Conservation (phyloP, 2,329 filamentous ascomycete species). For the Stemphylium beticola region DNA sequence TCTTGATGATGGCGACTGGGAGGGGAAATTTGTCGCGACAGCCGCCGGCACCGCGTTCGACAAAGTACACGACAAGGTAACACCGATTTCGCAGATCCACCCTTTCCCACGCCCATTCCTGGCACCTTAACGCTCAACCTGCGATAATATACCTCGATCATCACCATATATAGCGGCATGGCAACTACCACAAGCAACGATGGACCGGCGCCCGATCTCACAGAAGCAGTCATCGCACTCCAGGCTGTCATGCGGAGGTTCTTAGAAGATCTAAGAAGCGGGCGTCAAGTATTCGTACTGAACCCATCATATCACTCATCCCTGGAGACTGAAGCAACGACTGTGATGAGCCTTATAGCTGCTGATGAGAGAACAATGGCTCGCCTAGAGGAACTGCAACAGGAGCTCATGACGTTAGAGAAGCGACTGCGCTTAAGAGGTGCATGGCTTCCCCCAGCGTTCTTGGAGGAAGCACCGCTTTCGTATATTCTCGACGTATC, state of each 20-base stretch:
- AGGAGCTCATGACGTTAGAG: background rate
- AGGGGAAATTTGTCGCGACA: background rate
- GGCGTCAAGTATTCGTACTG: background rate
- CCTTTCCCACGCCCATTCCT: background rate
- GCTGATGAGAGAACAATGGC: background rate
- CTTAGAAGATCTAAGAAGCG: background rate
- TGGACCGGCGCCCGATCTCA: background rate
- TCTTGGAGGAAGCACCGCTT: background rate
- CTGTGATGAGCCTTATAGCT: background rate
- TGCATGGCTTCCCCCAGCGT: conserved; percentile 12
- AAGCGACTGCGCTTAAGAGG: conserved; percentile 6
- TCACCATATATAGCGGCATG: background rate
- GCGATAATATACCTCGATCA: background rate
- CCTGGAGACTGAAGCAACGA: background rate
- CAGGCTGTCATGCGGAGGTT: background rate
- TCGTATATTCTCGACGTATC: conserved; percentile 16
- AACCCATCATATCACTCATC: background rate
- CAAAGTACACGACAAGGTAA: background rate
- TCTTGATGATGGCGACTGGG: background rate
- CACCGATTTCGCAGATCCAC: background rate
- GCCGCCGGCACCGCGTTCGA: background rate
- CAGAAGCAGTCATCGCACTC: conserved; percentile 2
- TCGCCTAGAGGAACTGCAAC: background rate
- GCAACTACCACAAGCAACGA: background rate
- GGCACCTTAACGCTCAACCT: background rate